phyloP scores from a whole-genome alignment of 306 rosid species.

The Prunus persica region Prunus_persica_NCBIv2 NC_034011.1:8272001-8272500 shows the following conservation, averaged over 20 bases:
- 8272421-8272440: too few relatives aligned
- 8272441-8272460: too few relatives aligned
- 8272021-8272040: conserved; percentile 14
- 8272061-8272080: not conserved
- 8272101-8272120: conserved; percentile 10
- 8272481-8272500: not conserved
- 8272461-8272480: not conserved
- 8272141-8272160: not conserved
- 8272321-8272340: not conserved
- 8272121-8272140: conserved; percentile 1
- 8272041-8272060: conserved; percentile 4
- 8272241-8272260: conserved; percentile 2
- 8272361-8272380: too few relatives aligned
- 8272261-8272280: conserved; percentile 13
- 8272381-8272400: not conserved
- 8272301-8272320: not conserved
- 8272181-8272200: conserved; percentile 90
- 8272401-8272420: not conserved
- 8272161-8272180: conserved; percentile 85
- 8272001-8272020: conserved; percentile 7
- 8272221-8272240: conserved; percentile 80
- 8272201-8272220: conserved; percentile 92
- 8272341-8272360: not conserved
- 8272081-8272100: not conserved
- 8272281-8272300: conserved; percentile 23